These are phyloP conservation scores for Penicillium robsamsonii DNA, from an alignment of 495 filamentous ascomycete species.

Conservation along the genomic window DNA sequence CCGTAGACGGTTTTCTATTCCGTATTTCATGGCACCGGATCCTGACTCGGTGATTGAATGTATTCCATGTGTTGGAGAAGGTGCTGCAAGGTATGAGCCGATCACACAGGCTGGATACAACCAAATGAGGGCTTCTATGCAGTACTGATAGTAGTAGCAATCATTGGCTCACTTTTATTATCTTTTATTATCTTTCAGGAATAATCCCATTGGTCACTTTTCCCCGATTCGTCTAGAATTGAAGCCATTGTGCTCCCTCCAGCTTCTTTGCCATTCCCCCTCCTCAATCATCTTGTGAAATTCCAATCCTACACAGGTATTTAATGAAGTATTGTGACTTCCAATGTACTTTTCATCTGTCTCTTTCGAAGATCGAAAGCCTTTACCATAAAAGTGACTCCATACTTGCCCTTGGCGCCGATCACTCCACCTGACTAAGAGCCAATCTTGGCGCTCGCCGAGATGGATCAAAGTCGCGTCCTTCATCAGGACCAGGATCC, in stretches of 20 bases:
- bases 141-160: slow-evolving; percentile 34
- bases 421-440: slow-evolving; percentile 27
- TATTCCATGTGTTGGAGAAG: slow-evolving; percentile 45
- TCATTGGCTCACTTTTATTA: background rate
- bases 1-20: slow-evolving; percentile 57
- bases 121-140: slow-evolving; percentile 50
- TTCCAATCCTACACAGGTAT: background rate
- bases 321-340: background rate
- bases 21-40: slow-evolving; percentile 60
- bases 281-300: background rate
- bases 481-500: slow-evolving; percentile 20
- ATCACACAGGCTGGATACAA: slow-evolving; percentile 52
- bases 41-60: slow-evolving; percentile 54
- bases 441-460: slow-evolving; percentile 24
- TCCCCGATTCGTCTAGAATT: background rate
- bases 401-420: slow-evolving; percentile 14
- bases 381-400: background rate
- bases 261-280: background rate
- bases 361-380: background rate
- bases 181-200: too few relatives aligned
- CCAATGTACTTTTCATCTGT: background rate
- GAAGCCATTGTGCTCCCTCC: background rate
- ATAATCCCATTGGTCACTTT: background rate
- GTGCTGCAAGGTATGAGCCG: slow-evolving; percentile 50
- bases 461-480: slow-evolving; percentile 27